Evolutionary conservation across 345 rosid genomes (phyloP).

Genomic region (Firmiana major): DNA sequence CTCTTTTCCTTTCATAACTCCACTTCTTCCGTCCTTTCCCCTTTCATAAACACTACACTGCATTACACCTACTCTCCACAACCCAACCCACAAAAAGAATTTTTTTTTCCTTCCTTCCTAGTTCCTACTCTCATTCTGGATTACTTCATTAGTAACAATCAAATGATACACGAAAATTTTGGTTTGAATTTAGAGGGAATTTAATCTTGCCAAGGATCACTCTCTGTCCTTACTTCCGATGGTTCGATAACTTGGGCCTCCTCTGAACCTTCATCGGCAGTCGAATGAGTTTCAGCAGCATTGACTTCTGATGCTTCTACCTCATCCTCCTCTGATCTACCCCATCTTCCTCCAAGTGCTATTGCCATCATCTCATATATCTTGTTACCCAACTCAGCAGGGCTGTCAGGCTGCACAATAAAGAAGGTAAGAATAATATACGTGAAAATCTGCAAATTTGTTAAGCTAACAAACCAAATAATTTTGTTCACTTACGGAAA

Average conservation of each 20-base stretch:
- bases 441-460: background rate
- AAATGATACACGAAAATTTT: background rate
- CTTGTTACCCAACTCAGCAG: conserved; percentile 89
- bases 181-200: background rate
- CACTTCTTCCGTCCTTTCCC: no score
- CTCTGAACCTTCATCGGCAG: conserved; percentile 30
- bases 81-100: background rate
- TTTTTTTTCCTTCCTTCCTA: background rate
- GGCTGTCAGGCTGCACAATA: conserved; percentile 84
- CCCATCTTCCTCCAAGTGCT: conserved; percentile 99
- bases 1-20: no score
- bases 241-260: conserved; percentile 78
- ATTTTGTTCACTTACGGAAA: conserved; percentile 49
- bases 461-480: background rate
- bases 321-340: conserved; percentile 54
- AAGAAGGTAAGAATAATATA: background rate
- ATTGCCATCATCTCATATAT: conserved; percentile 97
- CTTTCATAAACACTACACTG: no score
- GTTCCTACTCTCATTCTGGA: background rate
- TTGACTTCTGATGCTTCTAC: conserved; percentile 22
- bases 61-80: no score
- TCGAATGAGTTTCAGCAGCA: conserved; percentile 28
- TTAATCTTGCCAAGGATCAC: conserved; percentile 82
- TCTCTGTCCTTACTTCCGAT: conserved; percentile 81
- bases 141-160: background rate